Base-by-base conservation (phyloP, 768 basidiomycete species). In the Mrakia hoshinonis region DNA sequence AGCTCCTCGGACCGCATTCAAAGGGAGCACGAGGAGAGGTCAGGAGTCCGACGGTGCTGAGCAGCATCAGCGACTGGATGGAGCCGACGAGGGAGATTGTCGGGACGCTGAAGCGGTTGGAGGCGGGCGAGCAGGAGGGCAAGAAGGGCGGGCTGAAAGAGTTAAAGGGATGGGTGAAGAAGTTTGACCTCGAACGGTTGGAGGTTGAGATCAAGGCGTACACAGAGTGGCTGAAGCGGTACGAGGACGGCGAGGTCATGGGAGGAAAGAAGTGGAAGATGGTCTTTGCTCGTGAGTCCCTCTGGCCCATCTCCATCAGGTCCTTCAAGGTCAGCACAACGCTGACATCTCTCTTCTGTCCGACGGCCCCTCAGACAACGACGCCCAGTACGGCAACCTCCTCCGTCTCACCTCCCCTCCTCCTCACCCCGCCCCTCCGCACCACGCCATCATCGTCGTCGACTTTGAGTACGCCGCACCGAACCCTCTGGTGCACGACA, bases 401-500 rank as follows among this genome's bases (percentile, higher is more conserved):
- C 82, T 98, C 70, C 83, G 85, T 76, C 82, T 96, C 76, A 87
- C 84, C 63, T 82, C 82, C 55, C 79, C 82, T 43, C 82, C 83
- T 64, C 68, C 63, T 39, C 38, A 67, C 18, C 71, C 69, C 10
- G 36, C 64, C 29, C 71, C 72, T 11, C 47, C 68, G 29, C 67
- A 77, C 75, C 58, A 75, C 75, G n/a, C 94, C 90, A 87, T 95
- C 74, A 90, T 95, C 78, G 90, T 95, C 46, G 92, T 96, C 74
- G 96, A 99, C 81, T 98, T 97, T 78, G 96, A 99, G 81, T 99
- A 99, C 78, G 92, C 95, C 18, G 84, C 88, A 0, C 89, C 90
- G 5, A 98, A 97, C 77, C 89, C 94, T 31, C 87, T 92, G 3
- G 90, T 91, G 4, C 96, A 87, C 80, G 96, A 99, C 78, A 93